A percentile compares a stretch with the other conserved stretches of the same genome.
Evolutionary conservation across 306 rosid species (phyloP).

Genomic region (Arachis stenosperma): DNA sequence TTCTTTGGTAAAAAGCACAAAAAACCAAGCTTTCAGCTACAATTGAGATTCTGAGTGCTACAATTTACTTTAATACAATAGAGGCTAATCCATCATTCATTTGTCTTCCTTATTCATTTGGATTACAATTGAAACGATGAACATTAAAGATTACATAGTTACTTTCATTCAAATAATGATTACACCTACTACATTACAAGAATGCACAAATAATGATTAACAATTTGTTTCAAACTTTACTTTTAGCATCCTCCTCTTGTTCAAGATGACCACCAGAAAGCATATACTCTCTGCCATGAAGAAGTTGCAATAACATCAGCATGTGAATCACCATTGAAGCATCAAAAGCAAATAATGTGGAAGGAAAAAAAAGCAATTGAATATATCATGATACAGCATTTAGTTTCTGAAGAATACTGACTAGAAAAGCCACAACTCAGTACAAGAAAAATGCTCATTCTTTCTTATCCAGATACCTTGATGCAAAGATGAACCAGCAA

Average conservation of each 20-base stretch:
- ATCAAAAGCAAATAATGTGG: conserved; percentile 7
- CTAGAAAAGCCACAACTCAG: background rate
- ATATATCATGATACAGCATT: background rate
- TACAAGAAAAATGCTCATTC: background rate
- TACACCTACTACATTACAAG: conserved; percentile 31
- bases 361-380: background rate
- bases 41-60: background rate
- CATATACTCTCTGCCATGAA: conserved; percentile 60
- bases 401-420: background rate
- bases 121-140: conserved; percentile 20
- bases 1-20: too few species aligned
- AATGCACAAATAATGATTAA: conserved; percentile 20
- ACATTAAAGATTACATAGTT: conserved; percentile 15
- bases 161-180: conserved; percentile 39
- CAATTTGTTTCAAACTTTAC: conserved; percentile 38
- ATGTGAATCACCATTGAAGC: conserved; percentile 22
- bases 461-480: background rate
- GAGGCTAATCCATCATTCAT: conserved; percentile 9
- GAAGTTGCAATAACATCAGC: conserved; percentile 4
- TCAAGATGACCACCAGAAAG: conserved; percentile 50
- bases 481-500: too few species aligned
- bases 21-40: background rate
- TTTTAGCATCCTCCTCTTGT: conserved; percentile 38
- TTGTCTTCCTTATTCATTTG: background rate
- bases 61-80: background rate